phyloP scores from a whole-genome alignment of 768 basidiomycete genomes.

The Boletus vinaceobasis region DNA sequence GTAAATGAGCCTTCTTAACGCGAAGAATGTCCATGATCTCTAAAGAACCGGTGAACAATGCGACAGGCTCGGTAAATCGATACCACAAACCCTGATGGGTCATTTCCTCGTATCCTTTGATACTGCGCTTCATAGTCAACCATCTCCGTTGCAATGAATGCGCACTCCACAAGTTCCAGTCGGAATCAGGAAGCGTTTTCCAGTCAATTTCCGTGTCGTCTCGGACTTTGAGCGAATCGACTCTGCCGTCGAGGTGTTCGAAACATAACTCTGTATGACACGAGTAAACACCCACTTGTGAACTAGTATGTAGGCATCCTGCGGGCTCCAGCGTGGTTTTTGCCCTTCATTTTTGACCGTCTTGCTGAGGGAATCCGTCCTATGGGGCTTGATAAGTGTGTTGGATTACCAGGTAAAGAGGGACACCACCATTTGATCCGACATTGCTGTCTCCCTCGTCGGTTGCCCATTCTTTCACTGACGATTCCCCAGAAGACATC shows the following conservation, averaged over 20 bases:
- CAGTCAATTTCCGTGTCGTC: conserved; percentile 86
- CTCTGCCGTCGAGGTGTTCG: conserved; percentile 37
- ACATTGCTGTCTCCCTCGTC: conserved; percentile 77
- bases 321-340: conserved; percentile 68
- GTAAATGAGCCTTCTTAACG: conserved; percentile 65
- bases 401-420: background rate
- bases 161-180: conserved; percentile 85
- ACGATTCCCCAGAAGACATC: conserved; percentile 85
- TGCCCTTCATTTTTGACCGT: conserved; percentile 69
- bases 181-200: conserved; percentile 68
- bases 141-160: conserved; percentile 78
- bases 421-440: conserved; percentile 76
- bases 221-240: conserved; percentile 68
- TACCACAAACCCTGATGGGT: conserved; percentile 60
- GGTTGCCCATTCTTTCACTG: conserved; percentile 72
- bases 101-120: conserved; percentile 80
- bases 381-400: conserved; percentile 24
- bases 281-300: conserved; percentile 53
- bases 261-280: background rate
- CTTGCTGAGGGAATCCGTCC: conserved; percentile 76
- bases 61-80: background rate
- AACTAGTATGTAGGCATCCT: conserved; percentile 77
- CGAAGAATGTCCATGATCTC: conserved; percentile 82
- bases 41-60: conserved; percentile 27
- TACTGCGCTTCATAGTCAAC: conserved; percentile 72